These are phyloP conservation scores for Gilbertella persicaria DNA, from an alignment of 371 early-diverging fungal species.

Conservation along the genomic window DNA sequence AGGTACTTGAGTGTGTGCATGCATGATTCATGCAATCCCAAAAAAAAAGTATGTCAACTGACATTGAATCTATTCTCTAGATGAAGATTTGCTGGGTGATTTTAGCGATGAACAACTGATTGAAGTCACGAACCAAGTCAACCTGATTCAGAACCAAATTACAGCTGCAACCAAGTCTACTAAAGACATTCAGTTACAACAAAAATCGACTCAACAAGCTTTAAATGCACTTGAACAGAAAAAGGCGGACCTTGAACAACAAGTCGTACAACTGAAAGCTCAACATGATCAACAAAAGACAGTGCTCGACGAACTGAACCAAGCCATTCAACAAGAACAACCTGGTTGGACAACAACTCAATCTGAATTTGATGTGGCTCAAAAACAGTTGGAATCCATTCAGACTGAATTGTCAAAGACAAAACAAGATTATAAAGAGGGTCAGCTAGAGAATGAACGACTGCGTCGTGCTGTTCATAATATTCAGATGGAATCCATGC, in stretches of 20 bases:
- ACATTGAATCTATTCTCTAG: conserved; percentile 5
- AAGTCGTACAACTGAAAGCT: conserved; percentile 11
- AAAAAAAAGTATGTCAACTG: neutral
- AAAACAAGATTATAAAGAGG: conserved; percentile 28
- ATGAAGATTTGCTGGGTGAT: conserved; percentile 47
- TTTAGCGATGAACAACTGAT: conserved; percentile 40
- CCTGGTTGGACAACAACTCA: conserved; percentile 26
- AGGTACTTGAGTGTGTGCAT: neutral
- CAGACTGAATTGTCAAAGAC: conserved; percentile 22
- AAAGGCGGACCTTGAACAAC: conserved; percentile 25
- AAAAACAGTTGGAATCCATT: conserved; percentile 19
- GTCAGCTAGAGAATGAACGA: conserved; percentile 38
- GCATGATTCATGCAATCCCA: neutral
- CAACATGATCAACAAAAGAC: conserved; percentile 8
- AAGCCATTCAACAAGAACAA: conserved; percentile 22
- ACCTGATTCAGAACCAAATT: conserved; percentile 47
- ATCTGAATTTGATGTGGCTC: conserved; percentile 20
- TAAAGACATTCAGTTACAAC: conserved; percentile 24
- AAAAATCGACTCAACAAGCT: conserved; percentile 19
- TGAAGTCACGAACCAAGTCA: conserved; percentile 39
- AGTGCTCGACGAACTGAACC: conserved; percentile 23
- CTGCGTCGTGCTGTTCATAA: conserved; percentile 36
- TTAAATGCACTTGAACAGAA: conserved; percentile 27
- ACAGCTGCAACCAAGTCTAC: conserved; percentile 24
- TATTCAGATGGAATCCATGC: conserved; percentile 42